Percentiles rank a stretch among this genome's conserved stretches.
Evolutionary conservation across 1,139 yeast species (phyloP).

Genomic region (Geotrichum fermentans): DNA sequence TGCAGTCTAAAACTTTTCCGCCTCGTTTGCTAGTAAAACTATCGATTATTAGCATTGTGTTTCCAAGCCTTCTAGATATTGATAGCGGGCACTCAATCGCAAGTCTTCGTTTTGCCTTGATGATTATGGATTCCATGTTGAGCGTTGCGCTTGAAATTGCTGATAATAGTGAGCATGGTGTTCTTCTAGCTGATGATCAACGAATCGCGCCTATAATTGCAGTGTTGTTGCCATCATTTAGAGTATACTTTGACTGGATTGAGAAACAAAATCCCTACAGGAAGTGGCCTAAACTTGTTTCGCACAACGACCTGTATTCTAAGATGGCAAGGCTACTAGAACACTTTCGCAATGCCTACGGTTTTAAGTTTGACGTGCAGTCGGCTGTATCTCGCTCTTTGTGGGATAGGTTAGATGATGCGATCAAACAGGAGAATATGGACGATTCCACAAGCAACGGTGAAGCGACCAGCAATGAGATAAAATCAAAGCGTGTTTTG

Average conservation of each 20-base stretch:
- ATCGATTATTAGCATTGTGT: constrained; percentile 14
- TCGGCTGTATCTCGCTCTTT: constrained; percentile 18
- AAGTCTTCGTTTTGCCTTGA: constrained; percentile 3
- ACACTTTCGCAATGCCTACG: constrained; percentile 9
- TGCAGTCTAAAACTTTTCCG: no score
- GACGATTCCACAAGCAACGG: background rate
- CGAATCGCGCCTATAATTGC: constrained; percentile 3
- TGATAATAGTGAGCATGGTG: background rate
- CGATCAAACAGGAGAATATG: constrained; percentile 3
- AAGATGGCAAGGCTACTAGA: constrained; percentile 9
- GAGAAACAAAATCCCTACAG: constrained; percentile 5
- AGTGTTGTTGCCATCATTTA: constrained; percentile 8
- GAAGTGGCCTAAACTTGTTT: background rate
- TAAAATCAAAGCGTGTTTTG: no score
- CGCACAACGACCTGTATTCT: background rate
- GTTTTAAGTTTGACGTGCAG: constrained; percentile 18
- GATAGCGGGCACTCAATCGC: no score
- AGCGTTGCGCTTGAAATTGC: background rate
- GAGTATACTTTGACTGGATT: constrained; percentile 19
- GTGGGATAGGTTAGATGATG: constrained; percentile 15
- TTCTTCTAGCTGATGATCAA: background rate
- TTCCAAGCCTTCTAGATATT: constrained; percentile 9
- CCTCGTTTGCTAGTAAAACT: constrained; percentile 15
- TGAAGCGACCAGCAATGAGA: background rate
- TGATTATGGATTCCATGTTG: constrained; percentile 12